phyloP scores from a whole-genome alignment of 352 stramenopile genomes.

The Achlya hypogyna region DNA sequence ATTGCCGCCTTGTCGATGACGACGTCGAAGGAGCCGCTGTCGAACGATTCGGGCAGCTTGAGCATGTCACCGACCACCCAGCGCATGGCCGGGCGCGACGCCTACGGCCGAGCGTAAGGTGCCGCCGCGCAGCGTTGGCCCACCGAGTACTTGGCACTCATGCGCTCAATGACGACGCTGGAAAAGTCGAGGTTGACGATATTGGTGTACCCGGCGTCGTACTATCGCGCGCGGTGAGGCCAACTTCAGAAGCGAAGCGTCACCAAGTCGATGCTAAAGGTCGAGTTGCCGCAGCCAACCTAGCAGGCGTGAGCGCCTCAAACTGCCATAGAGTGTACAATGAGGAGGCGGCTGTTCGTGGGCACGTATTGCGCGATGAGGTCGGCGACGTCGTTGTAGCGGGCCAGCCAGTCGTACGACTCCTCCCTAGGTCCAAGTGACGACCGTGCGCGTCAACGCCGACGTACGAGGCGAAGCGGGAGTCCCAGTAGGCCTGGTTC shows the following conservation, averaged over 20 bases:
- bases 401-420: conserved; percentile 67
- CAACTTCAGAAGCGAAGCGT: not conserved
- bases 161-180: conserved; percentile 50
- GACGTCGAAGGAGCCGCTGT: conserved; percentile 42
- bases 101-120: not conserved
- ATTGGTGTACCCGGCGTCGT: conserved; percentile 42
- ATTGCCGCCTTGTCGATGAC: conserved; percentile 81
- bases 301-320: conserved; percentile 13
- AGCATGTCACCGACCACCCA: conserved; percentile 53
- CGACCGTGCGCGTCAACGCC: not conserved
- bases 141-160: conserved; percentile 43
- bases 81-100: conserved; percentile 31
- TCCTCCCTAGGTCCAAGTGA: conserved; percentile 35
- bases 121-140: not conserved
- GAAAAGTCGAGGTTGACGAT: conserved; percentile 74
- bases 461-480: conserved; percentile 42
- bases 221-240: conserved; percentile 23
- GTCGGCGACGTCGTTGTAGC: conserved; percentile 38
- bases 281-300: conserved; percentile 72
- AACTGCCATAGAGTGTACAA: conserved; percentile 29
- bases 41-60: conserved; percentile 37
- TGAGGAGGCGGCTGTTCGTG: conserved; percentile 35
- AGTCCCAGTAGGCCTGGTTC: conserved; percentile 63
- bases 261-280: conserved; percentile 62
- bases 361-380: conserved; percentile 34